phyloP scores from a whole-genome alignment of 2,329 filamentous ascomycete genomes.

The Teratosphaeria viscida region DNA sequence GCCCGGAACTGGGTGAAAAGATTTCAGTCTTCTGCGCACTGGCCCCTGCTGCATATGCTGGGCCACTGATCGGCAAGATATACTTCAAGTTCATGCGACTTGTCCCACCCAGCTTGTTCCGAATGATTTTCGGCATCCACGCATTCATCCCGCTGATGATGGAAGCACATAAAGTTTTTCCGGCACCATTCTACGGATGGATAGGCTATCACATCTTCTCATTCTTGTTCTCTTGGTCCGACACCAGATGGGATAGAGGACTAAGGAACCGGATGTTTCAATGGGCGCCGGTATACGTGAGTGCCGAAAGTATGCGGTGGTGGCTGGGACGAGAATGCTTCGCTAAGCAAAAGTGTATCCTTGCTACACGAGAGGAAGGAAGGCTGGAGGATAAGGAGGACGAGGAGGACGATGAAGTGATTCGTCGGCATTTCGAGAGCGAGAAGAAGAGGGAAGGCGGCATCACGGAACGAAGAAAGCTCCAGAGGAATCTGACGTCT shows the following conservation, averaged over 20 bases:
- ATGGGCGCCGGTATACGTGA: conserved; percentile 84
- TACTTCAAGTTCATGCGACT: conserved; percentile 88
- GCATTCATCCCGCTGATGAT: conserved; percentile 93
- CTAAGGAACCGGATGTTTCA: conserved; percentile 78
- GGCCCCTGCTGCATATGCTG: conserved; percentile 82
- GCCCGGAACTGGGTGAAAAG: conserved; percentile 70
- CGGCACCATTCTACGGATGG: conserved; percentile 60
- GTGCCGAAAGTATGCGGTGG: conserved; percentile 85
- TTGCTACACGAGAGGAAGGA: conserved; percentile 66
- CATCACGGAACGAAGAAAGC: conserved; percentile 16
- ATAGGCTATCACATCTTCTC: conserved; percentile 84
- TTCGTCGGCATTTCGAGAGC: conserved; percentile 24
- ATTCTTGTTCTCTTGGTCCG: conserved; percentile 81
- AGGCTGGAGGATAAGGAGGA: conserved; percentile 47
- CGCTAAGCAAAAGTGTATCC: conserved; percentile 72
- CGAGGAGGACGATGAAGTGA: conserved; percentile 31
- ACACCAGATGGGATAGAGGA: conserved; percentile 71
- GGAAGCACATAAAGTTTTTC: conserved; percentile 60
- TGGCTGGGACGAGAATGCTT: conserved; percentile 88
- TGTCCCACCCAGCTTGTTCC: conserved; percentile 66
- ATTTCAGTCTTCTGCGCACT: conserved; percentile 85
- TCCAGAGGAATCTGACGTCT: conserved; percentile 20
- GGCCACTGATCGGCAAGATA: conserved; percentile 71
- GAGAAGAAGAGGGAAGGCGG: conserved; percentile 15
- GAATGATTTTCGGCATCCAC: conserved; percentile 80